Conservation (phyloP, 805 yeast genomes). For the Metschnikowia proteae region DNA sequence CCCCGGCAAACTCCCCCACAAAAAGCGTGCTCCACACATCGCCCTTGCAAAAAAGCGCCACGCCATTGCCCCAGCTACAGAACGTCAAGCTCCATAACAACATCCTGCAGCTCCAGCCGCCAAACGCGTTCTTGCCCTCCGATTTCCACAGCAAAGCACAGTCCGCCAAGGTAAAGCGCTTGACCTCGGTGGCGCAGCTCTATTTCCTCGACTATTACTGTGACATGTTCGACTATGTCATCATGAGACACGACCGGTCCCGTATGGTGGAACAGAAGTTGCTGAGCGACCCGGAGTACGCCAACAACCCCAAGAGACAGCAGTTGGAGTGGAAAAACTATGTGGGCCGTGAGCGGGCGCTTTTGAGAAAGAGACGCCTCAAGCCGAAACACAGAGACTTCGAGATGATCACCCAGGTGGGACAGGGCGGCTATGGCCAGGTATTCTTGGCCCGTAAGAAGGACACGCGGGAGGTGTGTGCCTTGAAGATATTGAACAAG, state of each 20-base stretch:
- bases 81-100: conserved; percentile 25
- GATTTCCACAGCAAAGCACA: conserved; percentile 59
- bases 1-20: conserved; percentile 30
- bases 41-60: conserved; percentile 9
- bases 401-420: conserved; percentile 95
- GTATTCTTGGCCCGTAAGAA: conserved; percentile 93
- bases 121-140: conserved; percentile 24
- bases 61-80: conserved; percentile 14
- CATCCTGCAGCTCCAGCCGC: conserved; percentile 33
- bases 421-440: conserved; percentile 99
- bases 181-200: conserved; percentile 89
- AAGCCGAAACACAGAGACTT: conserved; percentile 94
- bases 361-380: conserved; percentile 80
- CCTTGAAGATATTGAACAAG: conserved; percentile 87
- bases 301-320: conserved; percentile 29
- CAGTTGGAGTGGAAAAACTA: conserved; percentile 68
- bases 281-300: conserved; percentile 46
- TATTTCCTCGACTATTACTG: conserved; percentile 94
- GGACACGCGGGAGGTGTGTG: conserved; percentile 94
- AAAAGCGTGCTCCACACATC: conserved; percentile 32
- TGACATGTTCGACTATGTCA: conserved; percentile 90
- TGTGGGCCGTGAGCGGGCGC: conserved; percentile 77
- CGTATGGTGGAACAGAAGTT: conserved; percentile 61
- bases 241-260: conserved; percentile 80
- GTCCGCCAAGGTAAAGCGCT: conserved; percentile 72